Evolutionary conservation across 192 early-diverging fungal genomes (phyloP), one percentile per base, ranked within the genome.

Genomic region (Helicostylum pulchrum): DNA sequence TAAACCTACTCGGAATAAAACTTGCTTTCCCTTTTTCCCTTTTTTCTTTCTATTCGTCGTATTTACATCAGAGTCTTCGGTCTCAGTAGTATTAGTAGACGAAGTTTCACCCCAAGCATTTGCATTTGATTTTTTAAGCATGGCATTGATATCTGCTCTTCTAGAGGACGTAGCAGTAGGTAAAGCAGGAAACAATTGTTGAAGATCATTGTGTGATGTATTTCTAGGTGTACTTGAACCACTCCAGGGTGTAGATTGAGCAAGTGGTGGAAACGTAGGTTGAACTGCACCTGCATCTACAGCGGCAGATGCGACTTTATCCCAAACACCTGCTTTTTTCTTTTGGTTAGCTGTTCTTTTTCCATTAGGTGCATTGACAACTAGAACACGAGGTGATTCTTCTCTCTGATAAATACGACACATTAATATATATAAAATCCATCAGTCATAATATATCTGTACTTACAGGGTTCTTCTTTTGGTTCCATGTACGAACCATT

Each of bases 301-400:
- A 39, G 79, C 78, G 7, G 77, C 76, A 53, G 71, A 61, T 0
- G 74, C 76, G 3, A 79, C 78, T 32, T 76, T 68, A 53, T 83
- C 79, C 81, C 81, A 82, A 10, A 80, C 74, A n/a, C 64, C 71
- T 3, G 74, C 61, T 4, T 67, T 72, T 15, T 51, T 67, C 71
- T 31, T 80, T 65, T 51, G 77, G 72, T 17, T 62, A 59, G 10
- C 71, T 62, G n/a, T 64, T 67, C 1, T 31, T 75, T 78, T 39
- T 3, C 77, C 81, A 36, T 78, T 85, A 9, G 79, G 83, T 39
- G 80, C 78, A 65, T 91, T 92, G 71, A 92, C 90, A 0, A 91
- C 88, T 2, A 90, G 72, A 14, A 92, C 86, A 10, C 86, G 81
- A 7, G 82, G 76, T 4, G 83, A 72, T 61, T 76, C 62, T 53